These are phyloP conservation scores for Ophiostoma novo-ulmi DNA, from an alignment of 2,329 filamentous ascomycete species.

Conservation along the genomic window DNA sequence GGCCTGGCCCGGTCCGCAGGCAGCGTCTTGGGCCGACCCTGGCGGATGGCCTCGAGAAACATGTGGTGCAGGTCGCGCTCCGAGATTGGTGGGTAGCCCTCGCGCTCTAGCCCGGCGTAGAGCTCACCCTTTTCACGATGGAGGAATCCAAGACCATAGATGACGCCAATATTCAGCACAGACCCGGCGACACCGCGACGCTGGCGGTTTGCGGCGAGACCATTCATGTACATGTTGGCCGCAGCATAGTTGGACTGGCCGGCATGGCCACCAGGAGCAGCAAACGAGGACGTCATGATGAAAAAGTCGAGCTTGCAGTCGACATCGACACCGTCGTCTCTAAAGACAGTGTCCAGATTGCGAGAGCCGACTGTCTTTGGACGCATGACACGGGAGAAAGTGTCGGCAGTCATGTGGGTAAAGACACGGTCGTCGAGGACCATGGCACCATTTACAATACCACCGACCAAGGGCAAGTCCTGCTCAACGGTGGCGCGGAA, in stretches of 20 bases:
- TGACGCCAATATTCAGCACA: constrained; percentile 43
- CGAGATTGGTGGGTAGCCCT: constrained; percentile 45
- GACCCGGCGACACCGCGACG: constrained; percentile 36
- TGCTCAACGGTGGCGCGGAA: constrained; percentile 30
- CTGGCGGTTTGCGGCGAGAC: constrained; percentile 37
- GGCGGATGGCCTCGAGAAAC: constrained; percentile 47
- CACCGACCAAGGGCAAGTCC: constrained; percentile 35
- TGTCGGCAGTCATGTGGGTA: constrained; percentile 38
- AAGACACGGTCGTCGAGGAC: constrained; percentile 43
- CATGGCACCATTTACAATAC: constrained; percentile 44
- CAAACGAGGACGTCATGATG: constrained; percentile 45
- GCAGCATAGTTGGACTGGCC: constrained; percentile 44
- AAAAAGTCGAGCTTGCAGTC: constrained; percentile 40
- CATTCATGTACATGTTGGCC: constrained; percentile 47
- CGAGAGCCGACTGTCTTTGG: constrained; percentile 40
- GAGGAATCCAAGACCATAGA: constrained; percentile 43
- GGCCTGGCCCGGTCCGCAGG: background rate
- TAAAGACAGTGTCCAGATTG: constrained; percentile 39
- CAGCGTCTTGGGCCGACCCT: constrained; percentile 34
- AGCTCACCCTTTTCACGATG: constrained; percentile 39
- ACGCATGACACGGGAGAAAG: constrained; percentile 37
- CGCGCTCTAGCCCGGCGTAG: constrained; percentile 40
- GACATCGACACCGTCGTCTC: constrained; percentile 8
- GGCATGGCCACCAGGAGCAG: constrained; percentile 41
- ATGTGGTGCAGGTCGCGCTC: constrained; percentile 49